phyloP scores from a whole-genome alignment of 257 asterid species.

The Ballota nigra region DNA sequence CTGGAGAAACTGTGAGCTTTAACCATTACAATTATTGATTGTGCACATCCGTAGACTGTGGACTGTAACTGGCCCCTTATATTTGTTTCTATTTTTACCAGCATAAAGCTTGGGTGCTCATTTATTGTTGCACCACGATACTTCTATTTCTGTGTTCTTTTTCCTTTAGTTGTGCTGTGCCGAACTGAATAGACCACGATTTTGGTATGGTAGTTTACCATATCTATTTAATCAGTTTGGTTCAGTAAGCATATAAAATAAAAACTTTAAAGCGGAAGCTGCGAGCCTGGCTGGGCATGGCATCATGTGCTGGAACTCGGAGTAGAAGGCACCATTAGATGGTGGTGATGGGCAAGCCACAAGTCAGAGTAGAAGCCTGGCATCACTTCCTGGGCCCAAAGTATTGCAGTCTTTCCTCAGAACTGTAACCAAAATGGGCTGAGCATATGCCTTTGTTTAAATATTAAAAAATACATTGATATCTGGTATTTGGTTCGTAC shows the following conservation, averaged over 20 bases:
- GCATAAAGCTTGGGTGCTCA: conserved; percentile 5
- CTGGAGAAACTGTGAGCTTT: conserved; percentile 79
- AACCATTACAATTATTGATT: not conserved
- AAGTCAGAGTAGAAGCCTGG: not conserved
- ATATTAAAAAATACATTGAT: not conserved
- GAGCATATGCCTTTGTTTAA: not conserved
- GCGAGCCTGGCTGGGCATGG: not conserved
- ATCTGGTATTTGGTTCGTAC: not conserved
- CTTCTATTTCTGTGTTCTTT: not conserved
- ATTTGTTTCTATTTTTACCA: not conserved
- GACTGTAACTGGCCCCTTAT: not conserved
- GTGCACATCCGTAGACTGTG: not conserved
- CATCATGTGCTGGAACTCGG: not conserved
- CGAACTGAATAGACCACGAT: not conserved
- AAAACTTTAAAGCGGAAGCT: too few species aligned
- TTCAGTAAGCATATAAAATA: not conserved
- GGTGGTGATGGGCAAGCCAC: not conserved
- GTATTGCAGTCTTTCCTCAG: not conserved
- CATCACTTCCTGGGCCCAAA: not conserved
- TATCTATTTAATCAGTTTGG: not conserved
- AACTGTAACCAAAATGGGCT: not conserved
- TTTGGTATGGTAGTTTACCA: not conserved
- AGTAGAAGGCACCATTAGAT: not conserved
- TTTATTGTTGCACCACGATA: not conserved
- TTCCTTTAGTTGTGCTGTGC: not conserved